Conservation (phyloP, 192 early-diverging fungal genomes). For the Backusella tarrabulga region DNA sequence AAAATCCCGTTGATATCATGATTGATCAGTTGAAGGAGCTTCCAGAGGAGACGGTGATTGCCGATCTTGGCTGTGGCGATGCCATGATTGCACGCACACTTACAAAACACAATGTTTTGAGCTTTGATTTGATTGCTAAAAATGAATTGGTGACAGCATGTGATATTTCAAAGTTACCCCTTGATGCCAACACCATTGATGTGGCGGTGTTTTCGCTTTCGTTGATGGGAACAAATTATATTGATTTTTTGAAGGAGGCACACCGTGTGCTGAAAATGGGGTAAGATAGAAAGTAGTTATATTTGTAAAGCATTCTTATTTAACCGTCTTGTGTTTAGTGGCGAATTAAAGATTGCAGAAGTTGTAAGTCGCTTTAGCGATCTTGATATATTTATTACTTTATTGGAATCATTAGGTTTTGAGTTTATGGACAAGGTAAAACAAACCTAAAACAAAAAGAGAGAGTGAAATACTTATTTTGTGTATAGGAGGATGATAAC, state of each 20-base stretch:
- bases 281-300: slow-evolving; percentile 37
- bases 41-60: slow-evolving; percentile 62
- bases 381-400: slow-evolving; percentile 71
- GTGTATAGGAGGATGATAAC: slow-evolving; percentile 67
- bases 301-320: not conserved
- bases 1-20: slow-evolving; percentile 89
- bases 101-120: slow-evolving; percentile 65
- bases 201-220: slow-evolving; percentile 89
- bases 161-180: slow-evolving; percentile 88
- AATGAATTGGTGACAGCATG: slow-evolving; percentile 83
- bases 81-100: slow-evolving; percentile 78
- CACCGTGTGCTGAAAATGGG: slow-evolving; percentile 76
- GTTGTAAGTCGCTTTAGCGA: slow-evolving; percentile 88
- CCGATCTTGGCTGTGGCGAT: slow-evolving; percentile 97
- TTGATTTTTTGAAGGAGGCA: slow-evolving; percentile 89
- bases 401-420: slow-evolving; percentile 76
- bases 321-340: slow-evolving; percentile 42
- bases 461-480: not conserved
- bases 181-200: slow-evolving; percentile 66
- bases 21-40: slow-evolving; percentile 60
- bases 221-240: slow-evolving; percentile 97
- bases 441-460: not conserved
- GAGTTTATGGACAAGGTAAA: slow-evolving; percentile 65
- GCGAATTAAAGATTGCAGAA: slow-evolving; percentile 92
- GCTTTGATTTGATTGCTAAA: slow-evolving; percentile 86